A percentile compares a stretch with the other conserved stretches of the same genome.
These are phyloP conservation scores for Drosera capensis DNA, from an alignment of 148 eudicot genomes.

Conservation along the genomic window DNA sequence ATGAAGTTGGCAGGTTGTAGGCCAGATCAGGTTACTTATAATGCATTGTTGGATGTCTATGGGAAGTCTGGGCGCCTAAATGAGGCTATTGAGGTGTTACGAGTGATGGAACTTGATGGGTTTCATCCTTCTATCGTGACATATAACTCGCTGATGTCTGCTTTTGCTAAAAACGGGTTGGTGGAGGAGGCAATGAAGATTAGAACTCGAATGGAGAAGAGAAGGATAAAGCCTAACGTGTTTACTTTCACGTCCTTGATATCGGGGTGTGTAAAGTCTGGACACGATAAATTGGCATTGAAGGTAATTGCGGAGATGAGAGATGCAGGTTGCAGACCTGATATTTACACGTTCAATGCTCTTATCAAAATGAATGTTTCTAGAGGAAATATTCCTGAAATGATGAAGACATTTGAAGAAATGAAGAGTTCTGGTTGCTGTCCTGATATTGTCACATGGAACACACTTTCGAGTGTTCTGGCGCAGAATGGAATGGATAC, in stretches of 20 bases:
- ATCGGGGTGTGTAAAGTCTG: slow-evolving; percentile 88
- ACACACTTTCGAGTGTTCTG: slow-evolving; percentile 69
- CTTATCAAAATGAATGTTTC: slow-evolving; percentile 83
- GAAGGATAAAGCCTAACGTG: slow-evolving; percentile 73
- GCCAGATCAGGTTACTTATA: slow-evolving; percentile 87
- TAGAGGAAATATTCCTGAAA: slow-evolving; percentile 62
- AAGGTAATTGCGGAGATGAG: slow-evolving; percentile 78
- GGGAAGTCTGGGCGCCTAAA: slow-evolving; percentile 64
- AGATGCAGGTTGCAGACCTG: slow-evolving; percentile 53
- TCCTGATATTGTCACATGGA: slow-evolving; percentile 92
- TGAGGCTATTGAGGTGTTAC: slow-evolving; percentile 72
- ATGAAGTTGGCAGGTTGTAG: slow-evolving; percentile 57
- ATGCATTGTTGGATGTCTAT: slow-evolving; percentile 81
- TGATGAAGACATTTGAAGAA: slow-evolving; percentile 85
- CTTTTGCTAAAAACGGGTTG: slow-evolving; percentile 62
- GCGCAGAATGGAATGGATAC: slow-evolving; percentile 81
- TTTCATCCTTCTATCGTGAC: slow-evolving; percentile 59
- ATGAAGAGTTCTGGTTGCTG: slow-evolving; percentile 45
- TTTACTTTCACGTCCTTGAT: slow-evolving; percentile 74
- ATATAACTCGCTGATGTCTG: slow-evolving; percentile 73
- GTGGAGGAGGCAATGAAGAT: slow-evolving; percentile 66
- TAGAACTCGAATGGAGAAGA: slow-evolving; percentile 55
- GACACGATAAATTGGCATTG: slow-evolving; percentile 85
- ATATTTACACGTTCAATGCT: slow-evolving; percentile 76
- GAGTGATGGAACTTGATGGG: slow-evolving; percentile 60